phyloP scores from a whole-genome alignment of 176 grass and related monocot species.

The Bromus sterilis region DNA sequence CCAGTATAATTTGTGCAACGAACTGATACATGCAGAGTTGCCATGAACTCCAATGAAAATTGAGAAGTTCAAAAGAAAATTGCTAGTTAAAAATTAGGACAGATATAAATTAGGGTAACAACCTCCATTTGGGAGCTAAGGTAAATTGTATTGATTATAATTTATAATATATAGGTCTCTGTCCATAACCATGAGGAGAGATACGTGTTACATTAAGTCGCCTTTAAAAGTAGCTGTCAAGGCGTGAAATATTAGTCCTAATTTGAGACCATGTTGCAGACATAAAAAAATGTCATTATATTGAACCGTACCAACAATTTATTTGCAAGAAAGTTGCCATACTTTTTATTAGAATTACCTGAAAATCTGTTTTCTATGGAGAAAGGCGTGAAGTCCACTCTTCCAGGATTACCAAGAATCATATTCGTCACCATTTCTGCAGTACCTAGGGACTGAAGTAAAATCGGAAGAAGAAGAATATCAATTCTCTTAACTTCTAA shows the following conservation, averaged over 20 bases:
- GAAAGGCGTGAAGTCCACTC: slow-evolving; percentile 62
- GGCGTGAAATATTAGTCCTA: background rate
- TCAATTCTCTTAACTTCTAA: slow-evolving; percentile 21
- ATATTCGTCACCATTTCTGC: slow-evolving; percentile 94
- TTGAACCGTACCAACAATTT: background rate
- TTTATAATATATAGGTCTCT: background rate
- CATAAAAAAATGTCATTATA: background rate
- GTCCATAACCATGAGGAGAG: background rate
- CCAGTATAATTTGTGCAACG: background rate
- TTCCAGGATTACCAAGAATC: slow-evolving; percentile 61
- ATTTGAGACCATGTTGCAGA: background rate
- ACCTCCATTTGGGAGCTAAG: background rate
- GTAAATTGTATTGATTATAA: background rate
- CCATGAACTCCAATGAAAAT: background rate
- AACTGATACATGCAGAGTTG: background rate
- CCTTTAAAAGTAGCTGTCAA: slow-evolving; percentile 11
- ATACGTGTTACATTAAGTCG: background rate
- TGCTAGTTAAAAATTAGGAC: background rate
- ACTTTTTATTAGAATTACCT: slow-evolving; percentile 26
- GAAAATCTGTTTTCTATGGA: slow-evolving; percentile 67
- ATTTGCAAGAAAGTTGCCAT: background rate
- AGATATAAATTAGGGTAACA: slow-evolving; percentile 1
- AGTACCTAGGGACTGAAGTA: slow-evolving; percentile 79
- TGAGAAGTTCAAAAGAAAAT: background rate
- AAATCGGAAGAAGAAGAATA: slow-evolving; percentile 14